These are phyloP conservation scores for Pezizomycotina sp. DNA, from an alignment of 2,329 filamentous ascomycete genomes.

Conservation along the genomic window DNA sequence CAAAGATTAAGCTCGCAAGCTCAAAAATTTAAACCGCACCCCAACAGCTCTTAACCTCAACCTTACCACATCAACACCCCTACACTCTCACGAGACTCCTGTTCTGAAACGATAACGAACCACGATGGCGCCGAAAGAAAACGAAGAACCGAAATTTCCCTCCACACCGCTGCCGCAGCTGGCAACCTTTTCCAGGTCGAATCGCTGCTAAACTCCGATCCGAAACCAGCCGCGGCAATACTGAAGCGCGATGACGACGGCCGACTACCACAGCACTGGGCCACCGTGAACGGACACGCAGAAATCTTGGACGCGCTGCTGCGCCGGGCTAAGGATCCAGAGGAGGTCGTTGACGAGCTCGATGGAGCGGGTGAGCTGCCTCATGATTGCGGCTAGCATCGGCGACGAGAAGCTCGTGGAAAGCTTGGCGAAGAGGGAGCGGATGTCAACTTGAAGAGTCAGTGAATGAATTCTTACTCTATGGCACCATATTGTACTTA, in stretches of 20 bases:
- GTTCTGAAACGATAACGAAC: too few species aligned
- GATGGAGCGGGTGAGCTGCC: slow-evolving; percentile 63
- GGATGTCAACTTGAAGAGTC: slow-evolving; percentile 57
- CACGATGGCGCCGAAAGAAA: too few species aligned
- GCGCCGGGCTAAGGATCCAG: slow-evolving; percentile 53
- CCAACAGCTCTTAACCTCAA: too few species aligned
- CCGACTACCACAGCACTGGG: slow-evolving; percentile 87
- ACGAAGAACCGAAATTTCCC: too few species aligned
- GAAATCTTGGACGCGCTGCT: slow-evolving; percentile 54
- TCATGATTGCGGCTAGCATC: slow-evolving; percentile 68
- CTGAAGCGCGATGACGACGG: slow-evolving; percentile 64
- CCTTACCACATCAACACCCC: too few species aligned
- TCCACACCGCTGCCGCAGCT: too few species aligned
- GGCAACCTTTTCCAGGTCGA: too few species aligned
- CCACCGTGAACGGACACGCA: slow-evolving; percentile 62
- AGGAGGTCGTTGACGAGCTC: slow-evolving; percentile 63
- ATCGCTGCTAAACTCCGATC: slow-evolving; percentile 61
- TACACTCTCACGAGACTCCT: too few species aligned
- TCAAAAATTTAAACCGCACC: too few species aligned
- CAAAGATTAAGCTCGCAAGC: too few species aligned
- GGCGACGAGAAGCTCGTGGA: slow-evolving; percentile 51
- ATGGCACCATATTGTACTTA: neutral
- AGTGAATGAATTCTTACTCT: slow-evolving; percentile 13
- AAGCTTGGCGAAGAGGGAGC: slow-evolving; percentile 53
- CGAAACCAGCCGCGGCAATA: slow-evolving; percentile 56